These are phyloP conservation scores for Penicillium desertorum DNA, from an alignment of 495 filamentous ascomycete genomes.

Conservation along the genomic window DNA sequence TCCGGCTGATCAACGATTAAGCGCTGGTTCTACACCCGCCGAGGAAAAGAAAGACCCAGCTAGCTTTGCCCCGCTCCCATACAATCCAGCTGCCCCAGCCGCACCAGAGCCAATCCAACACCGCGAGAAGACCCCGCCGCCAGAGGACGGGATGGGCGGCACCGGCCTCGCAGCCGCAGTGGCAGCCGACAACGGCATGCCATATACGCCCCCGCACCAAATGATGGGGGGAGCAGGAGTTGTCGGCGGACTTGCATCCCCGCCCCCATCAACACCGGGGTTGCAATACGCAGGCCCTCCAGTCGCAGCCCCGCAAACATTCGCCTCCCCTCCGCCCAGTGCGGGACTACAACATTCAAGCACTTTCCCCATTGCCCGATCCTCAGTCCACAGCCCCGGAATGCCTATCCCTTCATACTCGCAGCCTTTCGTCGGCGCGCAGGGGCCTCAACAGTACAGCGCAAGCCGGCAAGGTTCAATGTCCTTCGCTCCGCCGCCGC, in stretches of 20 bases:
- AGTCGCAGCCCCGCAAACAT: conserved; percentile 26
- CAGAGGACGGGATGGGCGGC: conserved; percentile 64
- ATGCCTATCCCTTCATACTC: conserved; percentile 32
- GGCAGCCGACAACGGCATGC: conserved; percentile 57
- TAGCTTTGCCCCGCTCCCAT: conserved; percentile 70
- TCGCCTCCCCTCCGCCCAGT: conserved; percentile 42
- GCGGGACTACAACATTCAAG: conserved; percentile 30
- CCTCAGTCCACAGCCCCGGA: conserved; percentile 28
- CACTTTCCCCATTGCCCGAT: conserved; percentile 27
- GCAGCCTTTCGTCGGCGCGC: conserved; percentile 30
- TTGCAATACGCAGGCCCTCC: conserved; percentile 35
- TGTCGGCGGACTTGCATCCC: conserved; percentile 29
- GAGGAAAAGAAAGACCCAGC: conserved; percentile 44
- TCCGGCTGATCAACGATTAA: conserved; percentile 36
- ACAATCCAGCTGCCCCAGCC: conserved; percentile 86
- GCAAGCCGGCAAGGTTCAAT: conserved; percentile 25
- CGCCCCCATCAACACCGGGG: conserved; percentile 23
- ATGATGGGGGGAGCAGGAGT: conserved; percentile 25
- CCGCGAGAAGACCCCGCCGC: conserved; percentile 88
- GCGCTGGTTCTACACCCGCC: conserved; percentile 16
- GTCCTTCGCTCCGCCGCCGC: conserved; percentile 45
- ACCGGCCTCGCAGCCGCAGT: conserved; percentile 72
- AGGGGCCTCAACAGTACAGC: conserved; percentile 22
- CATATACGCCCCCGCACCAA: conserved; percentile 44
- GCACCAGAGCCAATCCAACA: conserved; percentile 80